phyloP scores from a whole-genome alignment of 805 yeast species.

The Wickerhamomyces bovis region DNA sequence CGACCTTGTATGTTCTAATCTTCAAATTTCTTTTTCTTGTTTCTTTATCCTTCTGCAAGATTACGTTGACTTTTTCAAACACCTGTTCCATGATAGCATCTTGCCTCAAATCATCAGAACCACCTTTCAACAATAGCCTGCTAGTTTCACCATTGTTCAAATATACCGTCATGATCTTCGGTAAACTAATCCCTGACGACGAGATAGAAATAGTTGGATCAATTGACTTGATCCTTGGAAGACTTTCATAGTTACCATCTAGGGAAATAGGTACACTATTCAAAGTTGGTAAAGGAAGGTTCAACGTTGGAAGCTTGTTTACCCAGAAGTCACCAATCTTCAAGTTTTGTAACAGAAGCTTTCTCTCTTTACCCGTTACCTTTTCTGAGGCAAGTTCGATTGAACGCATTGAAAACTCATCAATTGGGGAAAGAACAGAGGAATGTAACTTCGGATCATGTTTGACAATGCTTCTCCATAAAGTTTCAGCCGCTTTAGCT shows the following conservation, averaged over 20 bases:
- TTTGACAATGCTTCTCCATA: conserved; percentile 37
- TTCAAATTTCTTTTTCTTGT: conserved; percentile 52
- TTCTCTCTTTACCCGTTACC: conserved; percentile 14
- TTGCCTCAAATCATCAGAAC: conserved; percentile 88
- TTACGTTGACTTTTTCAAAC: conserved; percentile 73
- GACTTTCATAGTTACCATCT: conserved; percentile 36
- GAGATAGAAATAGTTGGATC: conserved; percentile 53
- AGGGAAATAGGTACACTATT: conserved; percentile 37
- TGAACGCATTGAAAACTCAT: conserved; percentile 43
- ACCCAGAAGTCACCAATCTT: conserved; percentile 55
- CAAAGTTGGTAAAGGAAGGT: conserved; percentile 65
- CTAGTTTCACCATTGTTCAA: conserved; percentile 54
- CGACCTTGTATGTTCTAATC: conserved; percentile 80
- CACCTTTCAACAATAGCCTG: conserved; percentile 69
- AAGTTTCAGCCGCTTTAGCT: conserved; percentile 43
- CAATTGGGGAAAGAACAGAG: conserved; percentile 38
- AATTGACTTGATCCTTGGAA: conserved; percentile 44
- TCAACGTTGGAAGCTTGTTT: conserved; percentile 33
- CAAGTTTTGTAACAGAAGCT: conserved; percentile 27
- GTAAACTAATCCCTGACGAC: conserved; percentile 77
- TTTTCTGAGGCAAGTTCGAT: conserved; percentile 43
- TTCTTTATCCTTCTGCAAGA: conserved; percentile 49
- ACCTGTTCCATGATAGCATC: conserved; percentile 98
- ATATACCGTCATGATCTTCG: conserved; percentile 61
- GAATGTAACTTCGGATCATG: conserved; percentile 22